Percentiles rank a stretch among this genome's conserved stretches.
These are phyloP conservation scores for Didymella lethalis DNA, from an alignment of 2,329 filamentous ascomycete species.

Conservation along the genomic window DNA sequence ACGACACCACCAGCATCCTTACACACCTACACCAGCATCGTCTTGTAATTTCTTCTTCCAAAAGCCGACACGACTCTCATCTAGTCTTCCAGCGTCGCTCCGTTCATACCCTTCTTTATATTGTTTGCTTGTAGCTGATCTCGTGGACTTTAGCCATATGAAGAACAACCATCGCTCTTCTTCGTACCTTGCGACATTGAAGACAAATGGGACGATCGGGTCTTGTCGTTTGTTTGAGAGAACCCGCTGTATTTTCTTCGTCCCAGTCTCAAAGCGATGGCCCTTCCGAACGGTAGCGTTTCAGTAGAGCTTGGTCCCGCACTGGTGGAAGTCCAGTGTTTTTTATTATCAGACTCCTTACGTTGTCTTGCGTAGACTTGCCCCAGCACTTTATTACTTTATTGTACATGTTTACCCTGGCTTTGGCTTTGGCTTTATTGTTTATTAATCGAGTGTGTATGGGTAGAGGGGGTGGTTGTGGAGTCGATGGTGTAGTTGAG, in stretches of 20 bases:
- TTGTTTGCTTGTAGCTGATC: constrained; percentile 18
- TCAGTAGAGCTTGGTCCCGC: not conserved
- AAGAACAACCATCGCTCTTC: not conserved
- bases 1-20: not conserved
- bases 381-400: constrained; percentile 21
- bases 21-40: constrained; percentile 1
- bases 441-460: constrained; percentile 21
- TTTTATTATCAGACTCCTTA: not conserved
- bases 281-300: not conserved
- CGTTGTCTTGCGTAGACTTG: constrained; percentile 23
- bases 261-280: no score
- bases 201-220: not conserved
- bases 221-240: not conserved
- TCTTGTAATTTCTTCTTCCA: constrained; percentile 1
- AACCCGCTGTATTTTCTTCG: not conserved
- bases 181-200: not conserved
- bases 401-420: constrained; percentile 31
- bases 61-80: constrained; percentile 8
- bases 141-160: constrained; percentile 10
- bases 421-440: constrained; percentile 24
- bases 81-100: constrained; percentile 12
- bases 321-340: not conserved
- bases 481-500: constrained; percentile 3
- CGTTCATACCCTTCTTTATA: constrained; percentile 25
- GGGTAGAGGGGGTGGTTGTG: constrained; percentile 2